Evolutionary conservation across 176 grass and related monocot species (phyloP), one percentile per base, ranked within the genome.

Genomic region (Secale cereale): DNA sequence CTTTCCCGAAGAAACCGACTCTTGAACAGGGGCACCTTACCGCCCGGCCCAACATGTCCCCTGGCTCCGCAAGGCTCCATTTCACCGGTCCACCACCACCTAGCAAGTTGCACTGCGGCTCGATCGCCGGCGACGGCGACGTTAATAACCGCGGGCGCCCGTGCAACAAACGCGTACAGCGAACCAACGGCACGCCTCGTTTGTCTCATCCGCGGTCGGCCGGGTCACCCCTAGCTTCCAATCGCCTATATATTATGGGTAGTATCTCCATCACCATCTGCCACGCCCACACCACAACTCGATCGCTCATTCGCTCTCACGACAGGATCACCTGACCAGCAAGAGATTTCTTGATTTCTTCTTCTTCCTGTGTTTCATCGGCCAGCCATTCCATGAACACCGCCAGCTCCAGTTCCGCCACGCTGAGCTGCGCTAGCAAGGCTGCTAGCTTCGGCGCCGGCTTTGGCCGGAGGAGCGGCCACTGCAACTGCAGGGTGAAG

Each of bases 311-410:
- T 35, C 33, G 33, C 33, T 35, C 33, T 35, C 33, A 35, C 33
- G 33, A 35, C 33, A 0, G 3, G n/a, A 5, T 4, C 70, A 28
- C 13, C 64, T 41, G 17, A 35, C 8, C 14, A 72, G 3, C 4
- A 26, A 50, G 14, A 9, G 0, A 8, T 56, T 56, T 56, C 22
- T 17, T 45, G 10, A 12, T 5, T 46, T 52, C 48, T 52, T 52
- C 48, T 19, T 27, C n/a, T 8, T 29, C 25, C 15, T 10, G 16
- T 16, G 3, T 74, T 48, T 20, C 43, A 31, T 32, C 59, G 30
- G 25, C 74, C 1, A 57, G 52, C 20, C 52, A 22, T 57, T 57
- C 52, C 64, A 77, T 82, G 78, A 87, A 64, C 70, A 71, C 22
- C 31, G 73, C 73, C 73, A 76, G 23, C 39, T 45, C 70, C 1